Base-by-base conservation (phyloP, 1,284 basidiomycete species). In the Ceratobasidium sp. region DNA sequence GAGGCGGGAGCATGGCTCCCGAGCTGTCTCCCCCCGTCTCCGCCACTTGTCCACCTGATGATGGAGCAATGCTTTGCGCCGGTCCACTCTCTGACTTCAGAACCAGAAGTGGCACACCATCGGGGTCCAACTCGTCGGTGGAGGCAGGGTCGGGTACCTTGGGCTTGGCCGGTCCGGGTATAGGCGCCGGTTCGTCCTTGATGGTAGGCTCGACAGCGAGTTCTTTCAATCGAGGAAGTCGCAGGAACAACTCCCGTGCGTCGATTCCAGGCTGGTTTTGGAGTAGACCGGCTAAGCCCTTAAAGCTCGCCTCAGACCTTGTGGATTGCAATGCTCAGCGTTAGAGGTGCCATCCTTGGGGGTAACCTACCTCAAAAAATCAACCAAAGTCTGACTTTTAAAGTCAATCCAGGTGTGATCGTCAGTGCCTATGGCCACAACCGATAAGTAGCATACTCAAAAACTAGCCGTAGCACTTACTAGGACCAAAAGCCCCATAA, bases 361-460 rank as follows among this genome's bases (percentile, higher is more conserved):
- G 17, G 22, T 17, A 17, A 65, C 61, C 17, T 1, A 74, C 71
- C 71, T 61, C 29, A 74, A 59, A 64, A 74, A 54, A 6, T 62
- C 49, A 32, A 74, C 34, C 3, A 74, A 32, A 25, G 46, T 9
- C 9, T 52, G 46, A 22, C 59, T 64, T 17, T 54, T 43, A 7
- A 74, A 4, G 9, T 74, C 71, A 44, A 74, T 74, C 71, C 71
- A 74, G 3, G 71, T 74, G 29, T 74, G 49, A 25, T 74, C 71
- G 49, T 74, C 71, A 0, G 51, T 74, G 49, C 71, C 71, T 74
- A 29, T 9, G 43, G 37, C 9, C 34, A 52, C 6, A 51, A 13
- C 25, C 25, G 25, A 11, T 46, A 32, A 51, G 9, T 57, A 7
- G 32, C 34, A 40, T 7, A 19, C 34, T 22, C 13, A 4, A 65